Percentiles rank a stretch among this genome's conserved stretches.
Evolutionary conservation across 2,329 filamentous ascomycete species (phyloP).

Genomic region (Clonostachys solani): DNA sequence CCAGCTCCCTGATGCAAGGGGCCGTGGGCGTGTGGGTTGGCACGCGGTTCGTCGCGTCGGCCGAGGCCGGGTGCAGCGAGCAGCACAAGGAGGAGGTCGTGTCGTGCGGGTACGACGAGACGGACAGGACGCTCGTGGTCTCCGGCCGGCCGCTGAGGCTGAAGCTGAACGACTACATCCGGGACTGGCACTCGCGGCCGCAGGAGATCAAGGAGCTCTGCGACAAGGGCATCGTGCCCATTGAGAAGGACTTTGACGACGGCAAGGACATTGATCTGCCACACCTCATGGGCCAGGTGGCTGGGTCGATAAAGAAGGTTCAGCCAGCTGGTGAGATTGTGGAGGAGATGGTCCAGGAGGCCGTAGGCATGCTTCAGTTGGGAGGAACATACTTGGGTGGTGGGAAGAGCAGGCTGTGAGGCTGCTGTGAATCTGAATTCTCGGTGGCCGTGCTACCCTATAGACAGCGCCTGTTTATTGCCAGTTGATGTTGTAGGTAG

Average conservation of each 20-base stretch:
- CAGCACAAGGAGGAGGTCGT: conserved; percentile 84
- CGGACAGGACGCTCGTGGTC: conserved; percentile 76
- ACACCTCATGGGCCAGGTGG: conserved; percentile 92
- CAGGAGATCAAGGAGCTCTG: conserved; percentile 73
- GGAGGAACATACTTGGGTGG: conserved; percentile 55
- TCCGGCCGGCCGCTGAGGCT: conserved; percentile 78
- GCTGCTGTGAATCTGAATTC: no score
- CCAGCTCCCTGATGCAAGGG: conserved; percentile 80
- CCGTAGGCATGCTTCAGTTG: conserved; percentile 60
- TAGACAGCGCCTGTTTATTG: no score
- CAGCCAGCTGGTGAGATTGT: conserved; percentile 82
- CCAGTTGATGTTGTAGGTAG: no score
- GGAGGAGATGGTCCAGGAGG: conserved; percentile 82
- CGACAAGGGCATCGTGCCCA: conserved; percentile 71
- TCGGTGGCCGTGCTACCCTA: no score
- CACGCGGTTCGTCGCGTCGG: conserved; percentile 81
- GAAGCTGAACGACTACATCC: conserved; percentile 79
- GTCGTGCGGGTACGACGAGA: conserved; percentile 73
- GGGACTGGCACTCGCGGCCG: conserved; percentile 73
- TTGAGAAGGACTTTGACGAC: conserved; percentile 78
- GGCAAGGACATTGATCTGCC: conserved; percentile 80
- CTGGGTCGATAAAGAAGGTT: conserved; percentile 70
- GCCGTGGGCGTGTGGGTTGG: conserved; percentile 91
- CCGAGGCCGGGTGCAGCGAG: conserved; percentile 76
- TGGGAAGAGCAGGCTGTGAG: background rate